These are phyloP conservation scores for Avicennia marina DNA, from an alignment of 257 asterid species.

Conservation along the genomic window DNA sequence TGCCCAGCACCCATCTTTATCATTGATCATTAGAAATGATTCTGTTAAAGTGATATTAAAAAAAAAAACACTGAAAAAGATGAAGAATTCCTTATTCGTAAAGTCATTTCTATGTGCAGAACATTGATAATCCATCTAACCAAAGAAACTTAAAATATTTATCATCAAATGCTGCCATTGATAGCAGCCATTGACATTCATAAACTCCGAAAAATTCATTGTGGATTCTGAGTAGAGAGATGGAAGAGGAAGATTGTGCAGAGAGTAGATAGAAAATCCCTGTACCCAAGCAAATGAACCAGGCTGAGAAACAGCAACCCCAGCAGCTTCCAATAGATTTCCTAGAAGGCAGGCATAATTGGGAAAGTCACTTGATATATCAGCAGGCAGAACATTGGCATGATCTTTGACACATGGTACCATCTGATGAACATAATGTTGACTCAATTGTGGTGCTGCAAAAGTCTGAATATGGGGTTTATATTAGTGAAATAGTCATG, in stretches of 20 bases:
- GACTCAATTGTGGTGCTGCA: conserved; percentile 62
- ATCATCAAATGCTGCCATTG: background rate
- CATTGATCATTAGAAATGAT: too few relatives aligned
- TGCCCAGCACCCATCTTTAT: too few relatives aligned
- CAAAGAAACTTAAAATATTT: conserved; percentile 1
- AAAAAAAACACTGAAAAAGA: background rate
- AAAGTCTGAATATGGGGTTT: conserved; percentile 54
- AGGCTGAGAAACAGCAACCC: conserved; percentile 55
- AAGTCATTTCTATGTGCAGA: conserved; percentile 6
- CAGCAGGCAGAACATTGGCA: conserved; percentile 56
- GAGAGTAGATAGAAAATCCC: conserved; percentile 9
- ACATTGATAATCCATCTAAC: conserved; percentile 10
- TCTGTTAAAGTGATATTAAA: too few relatives aligned
- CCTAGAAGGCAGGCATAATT: conserved; percentile 85
- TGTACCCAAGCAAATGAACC: conserved; percentile 76
- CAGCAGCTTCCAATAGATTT: conserved; percentile 85
- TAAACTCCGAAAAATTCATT: conserved; percentile 6
- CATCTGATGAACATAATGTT: conserved; percentile 69
- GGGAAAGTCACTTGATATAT: conserved; percentile 72
- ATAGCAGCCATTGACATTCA: conserved; percentile 8
- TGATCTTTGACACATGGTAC: conserved; percentile 61
- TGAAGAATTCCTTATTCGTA: background rate
- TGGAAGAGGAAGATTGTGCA: conserved; percentile 2
- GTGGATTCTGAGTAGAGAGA: conserved; percentile 7
- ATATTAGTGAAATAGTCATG: conserved; percentile 15